Conservation (phyloP, 2,329 filamentous ascomycete species). For the Fusarium phyllophilum region DNA sequence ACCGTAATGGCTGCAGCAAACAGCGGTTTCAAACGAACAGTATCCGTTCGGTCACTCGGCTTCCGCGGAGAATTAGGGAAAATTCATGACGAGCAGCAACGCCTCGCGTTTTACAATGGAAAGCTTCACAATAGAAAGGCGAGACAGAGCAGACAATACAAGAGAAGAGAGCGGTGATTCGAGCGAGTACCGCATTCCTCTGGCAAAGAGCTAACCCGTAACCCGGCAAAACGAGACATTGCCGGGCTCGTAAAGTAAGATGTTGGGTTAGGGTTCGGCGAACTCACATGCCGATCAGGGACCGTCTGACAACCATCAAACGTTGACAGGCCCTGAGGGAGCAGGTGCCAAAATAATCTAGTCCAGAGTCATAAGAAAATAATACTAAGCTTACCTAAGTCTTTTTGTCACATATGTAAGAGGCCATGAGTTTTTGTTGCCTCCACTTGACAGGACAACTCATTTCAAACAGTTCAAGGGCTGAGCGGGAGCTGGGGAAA, state of each 20-base stretch:
- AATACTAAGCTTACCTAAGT: background rate
- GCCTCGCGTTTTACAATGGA: constrained; percentile 2
- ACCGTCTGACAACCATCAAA: constrained; percentile 16
- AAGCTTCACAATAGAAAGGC: constrained; percentile 4
- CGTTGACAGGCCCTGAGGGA: background rate
- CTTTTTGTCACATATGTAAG: background rate
- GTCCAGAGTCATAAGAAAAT: background rate
- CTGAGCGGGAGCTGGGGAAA: background rate
- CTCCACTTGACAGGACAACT: constrained; percentile 2
- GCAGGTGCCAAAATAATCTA: background rate
- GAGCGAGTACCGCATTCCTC: constrained; percentile 26
- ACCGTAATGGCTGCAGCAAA: constrained; percentile 15
- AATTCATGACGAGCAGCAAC: background rate
- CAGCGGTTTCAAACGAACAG: background rate
- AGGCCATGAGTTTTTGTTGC: background rate
- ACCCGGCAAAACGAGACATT: background rate
- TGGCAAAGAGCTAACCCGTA: constrained; percentile 8
- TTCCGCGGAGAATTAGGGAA: background rate
- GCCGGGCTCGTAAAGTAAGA: background rate
- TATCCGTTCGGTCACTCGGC: background rate
- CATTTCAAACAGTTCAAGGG: background rate
- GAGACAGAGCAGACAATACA: background rate
- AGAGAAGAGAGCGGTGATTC: background rate
- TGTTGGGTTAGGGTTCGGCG: constrained; percentile 2
- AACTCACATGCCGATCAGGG: constrained; percentile 16